phyloP scores from a whole-genome alignment of 495 filamentous ascomycete genomes.

The Talaromyces wortmannii region DNA sequence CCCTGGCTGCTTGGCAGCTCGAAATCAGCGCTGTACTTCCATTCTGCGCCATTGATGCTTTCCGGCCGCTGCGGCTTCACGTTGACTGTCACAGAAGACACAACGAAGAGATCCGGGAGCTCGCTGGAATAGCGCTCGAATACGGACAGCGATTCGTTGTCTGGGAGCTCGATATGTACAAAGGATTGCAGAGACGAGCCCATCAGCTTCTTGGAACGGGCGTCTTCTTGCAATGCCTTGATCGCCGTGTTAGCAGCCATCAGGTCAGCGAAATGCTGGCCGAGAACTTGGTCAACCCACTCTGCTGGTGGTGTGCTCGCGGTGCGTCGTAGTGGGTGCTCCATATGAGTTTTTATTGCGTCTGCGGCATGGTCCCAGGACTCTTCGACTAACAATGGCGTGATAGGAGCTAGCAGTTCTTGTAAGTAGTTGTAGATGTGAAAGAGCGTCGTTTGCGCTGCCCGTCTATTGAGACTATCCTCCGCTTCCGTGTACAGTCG shows the following conservation, averaged over 20 bases:
- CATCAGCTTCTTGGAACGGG: constrained; percentile 55
- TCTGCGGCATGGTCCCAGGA: constrained; percentile 71
- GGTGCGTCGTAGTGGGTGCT: constrained; percentile 37
- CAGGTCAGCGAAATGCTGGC: constrained; percentile 50
- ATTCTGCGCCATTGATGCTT: constrained; percentile 29
- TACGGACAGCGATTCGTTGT: constrained; percentile 14
- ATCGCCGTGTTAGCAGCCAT: constrained; percentile 51
- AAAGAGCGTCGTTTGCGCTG: constrained; percentile 61
- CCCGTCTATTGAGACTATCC: constrained; percentile 39
- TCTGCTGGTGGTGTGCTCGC: constrained; percentile 19
- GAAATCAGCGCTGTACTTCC: constrained; percentile 50
- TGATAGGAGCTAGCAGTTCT: constrained; percentile 71
- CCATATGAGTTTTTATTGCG: constrained; percentile 44
- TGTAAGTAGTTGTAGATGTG: constrained; percentile 65
- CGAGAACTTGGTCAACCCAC: constrained; percentile 31
- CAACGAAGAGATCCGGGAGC: constrained; percentile 68
- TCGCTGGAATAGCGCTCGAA: constrained; percentile 53
- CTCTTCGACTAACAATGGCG: constrained; percentile 81
- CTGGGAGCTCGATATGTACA: constrained; percentile 43
- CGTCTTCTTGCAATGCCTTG: constrained; percentile 64
- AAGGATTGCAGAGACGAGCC: constrained; percentile 69
- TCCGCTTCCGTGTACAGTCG: constrained; percentile 73
- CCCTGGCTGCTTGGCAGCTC: constrained; percentile 32
- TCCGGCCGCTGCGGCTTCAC: constrained; percentile 17
- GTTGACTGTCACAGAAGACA: constrained; percentile 57